Conservation (phyloP, 2,329 filamentous ascomycete species). For the Curvularia spicifera region DNA sequence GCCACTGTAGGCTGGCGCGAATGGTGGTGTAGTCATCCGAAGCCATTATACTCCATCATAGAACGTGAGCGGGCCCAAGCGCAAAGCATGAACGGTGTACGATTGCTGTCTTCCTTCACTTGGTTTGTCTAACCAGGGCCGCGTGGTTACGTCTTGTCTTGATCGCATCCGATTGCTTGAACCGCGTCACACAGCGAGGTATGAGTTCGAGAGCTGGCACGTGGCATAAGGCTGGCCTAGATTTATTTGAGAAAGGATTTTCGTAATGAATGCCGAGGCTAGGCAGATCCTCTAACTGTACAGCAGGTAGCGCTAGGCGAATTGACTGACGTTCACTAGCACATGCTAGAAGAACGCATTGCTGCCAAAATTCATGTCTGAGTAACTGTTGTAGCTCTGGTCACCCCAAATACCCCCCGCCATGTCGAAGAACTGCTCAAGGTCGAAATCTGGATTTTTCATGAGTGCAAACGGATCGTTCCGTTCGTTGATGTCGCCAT, state of each 20-base stretch:
- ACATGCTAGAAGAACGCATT: neutral
- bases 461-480: conserved; percentile 34
- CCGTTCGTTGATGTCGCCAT: conserved; percentile 1
- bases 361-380: conserved; percentile 37
- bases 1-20: neutral
- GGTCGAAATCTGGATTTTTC: conserved; percentile 39
- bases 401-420: conserved; percentile 39
- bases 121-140: neutral
- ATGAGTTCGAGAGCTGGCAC: neutral
- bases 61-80: neutral
- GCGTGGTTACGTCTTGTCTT: neutral
- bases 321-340: neutral
- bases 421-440: conserved; percentile 44
- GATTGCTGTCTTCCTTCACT: neutral
- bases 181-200: neutral
- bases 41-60: neutral
- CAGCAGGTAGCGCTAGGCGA: neutral
- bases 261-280: too few species aligned
- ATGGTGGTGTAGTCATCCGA: neutral
- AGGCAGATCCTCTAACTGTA: neutral
- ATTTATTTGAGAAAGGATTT: neutral
- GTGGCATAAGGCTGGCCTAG: neutral
- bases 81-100: neutral
- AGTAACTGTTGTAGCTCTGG: conserved; percentile 24
- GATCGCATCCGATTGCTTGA: neutral